Conservation (phyloP, 2,329 filamentous ascomycete genomes). For the Colletotrichum neosansevieriae region DNA sequence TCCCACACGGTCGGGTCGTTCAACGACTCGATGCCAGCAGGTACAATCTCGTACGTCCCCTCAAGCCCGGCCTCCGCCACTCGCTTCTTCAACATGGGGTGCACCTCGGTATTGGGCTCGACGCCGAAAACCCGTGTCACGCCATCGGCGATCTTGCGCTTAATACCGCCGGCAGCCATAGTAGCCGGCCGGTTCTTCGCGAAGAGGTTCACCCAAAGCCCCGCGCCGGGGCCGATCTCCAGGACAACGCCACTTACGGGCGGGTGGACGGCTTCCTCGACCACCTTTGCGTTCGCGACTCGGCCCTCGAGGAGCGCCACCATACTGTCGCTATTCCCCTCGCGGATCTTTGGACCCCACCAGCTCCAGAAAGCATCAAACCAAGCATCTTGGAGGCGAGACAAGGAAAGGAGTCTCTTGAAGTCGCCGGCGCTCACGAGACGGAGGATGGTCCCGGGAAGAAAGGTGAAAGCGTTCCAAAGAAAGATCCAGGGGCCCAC, state of each 20-base stretch:
- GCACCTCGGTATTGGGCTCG: slow-evolving; percentile 70
- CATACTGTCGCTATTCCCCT: slow-evolving; percentile 56
- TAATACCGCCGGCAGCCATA: slow-evolving; percentile 16
- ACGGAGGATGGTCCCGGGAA: slow-evolving; percentile 62
- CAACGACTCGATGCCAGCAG: slow-evolving; percentile 72
- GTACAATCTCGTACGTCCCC: slow-evolving; percentile 71
- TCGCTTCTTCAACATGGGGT: slow-evolving; percentile 59
- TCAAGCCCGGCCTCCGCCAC: slow-evolving; percentile 65
- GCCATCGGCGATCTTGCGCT: slow-evolving; percentile 25
- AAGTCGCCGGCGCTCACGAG: slow-evolving; percentile 54
- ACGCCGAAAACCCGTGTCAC: slow-evolving; percentile 68
- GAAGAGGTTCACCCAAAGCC: slow-evolving; percentile 71
- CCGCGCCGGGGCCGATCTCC: slow-evolving; percentile 72
- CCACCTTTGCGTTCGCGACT: slow-evolving; percentile 52
- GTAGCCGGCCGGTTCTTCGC: slow-evolving; percentile 39
- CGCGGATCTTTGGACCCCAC: slow-evolving; percentile 63
- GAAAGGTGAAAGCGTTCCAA: slow-evolving; percentile 57
- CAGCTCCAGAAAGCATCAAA: slow-evolving; percentile 72
- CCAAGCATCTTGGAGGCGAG: slow-evolving; percentile 62
- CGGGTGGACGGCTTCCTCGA: slow-evolving; percentile 49
- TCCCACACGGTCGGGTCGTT: slow-evolving; percentile 54
- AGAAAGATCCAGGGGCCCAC: slow-evolving; percentile 67
- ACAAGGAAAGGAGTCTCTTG: slow-evolving; percentile 54
- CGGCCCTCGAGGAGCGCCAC: slow-evolving; percentile 67
- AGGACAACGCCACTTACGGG: slow-evolving; percentile 65